Conservation (phyloP, 768 basidiomycete species). For the Macrocybe gigantea region DNA sequence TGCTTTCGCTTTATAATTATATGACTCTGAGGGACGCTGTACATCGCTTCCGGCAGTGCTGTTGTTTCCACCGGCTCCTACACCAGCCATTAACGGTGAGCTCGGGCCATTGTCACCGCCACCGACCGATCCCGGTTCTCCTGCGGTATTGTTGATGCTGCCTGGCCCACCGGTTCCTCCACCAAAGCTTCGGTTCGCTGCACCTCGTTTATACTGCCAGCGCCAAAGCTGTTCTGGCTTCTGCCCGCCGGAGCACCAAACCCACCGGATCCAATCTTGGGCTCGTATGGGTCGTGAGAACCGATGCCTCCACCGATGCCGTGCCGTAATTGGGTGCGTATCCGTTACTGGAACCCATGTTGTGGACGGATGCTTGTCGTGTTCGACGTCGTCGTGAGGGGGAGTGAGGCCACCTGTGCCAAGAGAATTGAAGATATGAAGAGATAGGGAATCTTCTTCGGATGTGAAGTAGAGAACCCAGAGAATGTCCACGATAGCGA, state of each 20-base stretch:
- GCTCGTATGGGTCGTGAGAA: conserved; percentile 62
- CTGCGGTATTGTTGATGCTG: conserved; percentile 51
- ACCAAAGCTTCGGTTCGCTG: conserved; percentile 30
- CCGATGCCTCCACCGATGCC: conserved; percentile 66
- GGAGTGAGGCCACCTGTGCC: conserved; percentile 82
- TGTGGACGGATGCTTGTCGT: conserved; percentile 55
- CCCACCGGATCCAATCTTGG: conserved; percentile 41
- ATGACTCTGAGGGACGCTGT: conserved; percentile 31
- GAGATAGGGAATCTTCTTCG: conserved; percentile 84
- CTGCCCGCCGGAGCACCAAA: conserved; percentile 22
- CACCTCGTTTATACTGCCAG: conserved; percentile 35
- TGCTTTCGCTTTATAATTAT: conserved; percentile 78
- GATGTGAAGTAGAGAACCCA: conserved; percentile 98
- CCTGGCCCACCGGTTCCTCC: conserved; percentile 33
- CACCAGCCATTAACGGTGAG: conserved; percentile 68
- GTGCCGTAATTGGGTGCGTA: conserved; percentile 58
- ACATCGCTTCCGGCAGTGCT: conserved; percentile 2
- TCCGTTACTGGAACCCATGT: conserved; percentile 55
- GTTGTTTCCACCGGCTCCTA: conserved; percentile 47
- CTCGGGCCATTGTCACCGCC: conserved; percentile 41
- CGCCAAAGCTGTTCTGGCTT: conserved; percentile 51
- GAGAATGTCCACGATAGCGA: conserved; percentile 86
- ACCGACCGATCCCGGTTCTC: conserved; percentile 33
- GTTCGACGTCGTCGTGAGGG: conserved; percentile 77
- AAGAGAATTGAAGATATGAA: conserved; percentile 83